phyloP scores from a whole-genome alignment of 164 flowering plant genomes.

The Tetrastigma voinierianum region DNA sequence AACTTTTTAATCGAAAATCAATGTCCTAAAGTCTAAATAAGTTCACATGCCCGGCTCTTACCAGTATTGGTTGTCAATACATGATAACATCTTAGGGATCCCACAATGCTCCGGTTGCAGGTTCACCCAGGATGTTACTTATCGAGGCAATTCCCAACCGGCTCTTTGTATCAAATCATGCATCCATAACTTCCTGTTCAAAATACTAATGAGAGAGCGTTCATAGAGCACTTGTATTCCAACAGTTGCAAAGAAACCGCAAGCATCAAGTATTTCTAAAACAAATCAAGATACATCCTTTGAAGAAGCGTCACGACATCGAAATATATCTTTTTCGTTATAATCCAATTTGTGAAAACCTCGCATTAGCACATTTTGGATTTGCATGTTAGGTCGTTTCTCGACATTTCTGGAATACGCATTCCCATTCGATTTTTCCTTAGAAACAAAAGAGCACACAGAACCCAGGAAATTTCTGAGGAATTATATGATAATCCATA shows the following conservation, averaged over 20 bases:
- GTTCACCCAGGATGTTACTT: not conserved
- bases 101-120: conserved; percentile 17
- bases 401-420: too few species aligned
- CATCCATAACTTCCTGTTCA: not conserved
- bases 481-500: not conserved
- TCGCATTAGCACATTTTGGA: not conserved
- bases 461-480: too few species aligned
- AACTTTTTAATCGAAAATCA: too few species aligned
- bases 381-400: not conserved
- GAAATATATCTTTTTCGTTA: conserved; percentile 3
- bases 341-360: not conserved
- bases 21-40: too few species aligned
- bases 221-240: conserved; percentile 2
- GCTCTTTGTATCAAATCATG: conserved; percentile 13
- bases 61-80: conserved; percentile 2
- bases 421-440: not conserved
- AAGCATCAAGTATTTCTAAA: not conserved
- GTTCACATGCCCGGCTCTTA: not conserved
- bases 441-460: not conserved
- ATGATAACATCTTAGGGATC: not conserved
- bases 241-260: too few species aligned
- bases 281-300: not conserved
- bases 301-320: conserved; percentile 12
- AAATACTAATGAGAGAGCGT: not conserved
- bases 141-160: conserved; percentile 10